Base-by-base conservation (phyloP, 805 yeast species). In the Candida boidinii region DNA sequence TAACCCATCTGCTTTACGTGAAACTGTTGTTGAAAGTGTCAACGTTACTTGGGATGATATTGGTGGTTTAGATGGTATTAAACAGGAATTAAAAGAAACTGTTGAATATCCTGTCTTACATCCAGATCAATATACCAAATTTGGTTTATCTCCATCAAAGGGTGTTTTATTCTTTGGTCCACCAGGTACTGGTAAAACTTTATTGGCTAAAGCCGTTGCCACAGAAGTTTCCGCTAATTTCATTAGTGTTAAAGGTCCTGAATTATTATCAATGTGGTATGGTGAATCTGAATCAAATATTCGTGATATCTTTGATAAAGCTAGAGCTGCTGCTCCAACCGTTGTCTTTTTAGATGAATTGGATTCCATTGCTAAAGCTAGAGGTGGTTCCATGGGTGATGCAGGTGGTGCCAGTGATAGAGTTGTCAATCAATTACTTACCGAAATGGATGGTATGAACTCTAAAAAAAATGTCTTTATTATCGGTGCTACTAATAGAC, bases 391-490 rank as follows among this genome's bases (percentile, higher is more conserved):
- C 25, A 60, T 65, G 38, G 95, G 95, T 46, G 96, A 88, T 60
- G 94, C 95, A 15, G 95, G 96, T 46, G 97, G 96, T 39, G 96
- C 96, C 17, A 77, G 92, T 34, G 96, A 88, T 65, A 79, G 95
- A 62, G 96, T 88, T 42, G 96, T 88, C 33, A 88, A 90, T 64
- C 96, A 88, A 66, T 73, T 88, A 56, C 73, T 88, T 58, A 87
- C 96, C 7, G 95, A 88, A 67, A 92, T 92, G 98, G 99, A 92
- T 64, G 99, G 99, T 76, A 92, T 92, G 98, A 92, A 92, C 58
- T 95, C 96, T 43, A 92, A 92, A 71, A 92, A 92, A 79, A 92
- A 92, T 55, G 98, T 92, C 23, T 92, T 92, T 55, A 96, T 92
- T 36, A 86, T 92, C 65, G 99, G 98, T 66, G 99, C 99, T 26